Evolutionary conservation across 2,329 filamentous ascomycete species (phyloP), one percentile per base, ranked within the genome.

Genomic region (Neofusicoccum parvum): DNA sequence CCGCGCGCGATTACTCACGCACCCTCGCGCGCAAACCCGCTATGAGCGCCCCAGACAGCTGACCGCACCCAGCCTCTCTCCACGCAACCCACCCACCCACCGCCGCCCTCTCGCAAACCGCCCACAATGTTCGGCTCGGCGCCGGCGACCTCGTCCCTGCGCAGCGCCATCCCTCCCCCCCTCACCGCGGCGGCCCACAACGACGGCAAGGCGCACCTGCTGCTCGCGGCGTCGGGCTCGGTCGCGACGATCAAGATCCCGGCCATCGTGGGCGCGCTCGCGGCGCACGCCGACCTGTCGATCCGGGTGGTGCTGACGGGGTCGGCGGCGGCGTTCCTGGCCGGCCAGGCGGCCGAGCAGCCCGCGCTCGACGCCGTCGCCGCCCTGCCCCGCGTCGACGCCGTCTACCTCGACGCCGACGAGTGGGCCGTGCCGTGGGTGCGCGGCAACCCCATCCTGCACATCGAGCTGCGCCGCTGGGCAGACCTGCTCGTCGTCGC

Each of bases 391-490:
- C 89, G 90, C 69, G 91, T 98, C 6, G 92, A 96, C 49, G 91
- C 84, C 20, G 84, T 97, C 54, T 94, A 97, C 78, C 82, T 85
- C 9, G 92, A 98, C 74, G 86, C 87, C n/a, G 91, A 94, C 69
- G 95, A 98, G 78, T 97, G 94, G 93, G 36, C 39, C 20, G 81
- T 83, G 49, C 87, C 91, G 0, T 98, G 94, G 94, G 86, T 83
- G 23, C 85, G 94, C 2, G 92, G 90, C 3, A 86, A 86, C n/a
- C 83, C 84, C 3, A 96, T 99, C 53, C 80, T 98, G 65, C 95
- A 99, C 74, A 98, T 99, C 70, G 92, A 96, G 76, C 80, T 97
- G 64, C 83, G 94, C 36, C 84, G 90, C 68, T 91, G 91, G 94
- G 92, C 92, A 0, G 86, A 97, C 75, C 72, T 96, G 2, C 82